Evolutionary conservation across 1,139 yeast genomes (phyloP).

Genomic region (Pichia inconspicua): DNA sequence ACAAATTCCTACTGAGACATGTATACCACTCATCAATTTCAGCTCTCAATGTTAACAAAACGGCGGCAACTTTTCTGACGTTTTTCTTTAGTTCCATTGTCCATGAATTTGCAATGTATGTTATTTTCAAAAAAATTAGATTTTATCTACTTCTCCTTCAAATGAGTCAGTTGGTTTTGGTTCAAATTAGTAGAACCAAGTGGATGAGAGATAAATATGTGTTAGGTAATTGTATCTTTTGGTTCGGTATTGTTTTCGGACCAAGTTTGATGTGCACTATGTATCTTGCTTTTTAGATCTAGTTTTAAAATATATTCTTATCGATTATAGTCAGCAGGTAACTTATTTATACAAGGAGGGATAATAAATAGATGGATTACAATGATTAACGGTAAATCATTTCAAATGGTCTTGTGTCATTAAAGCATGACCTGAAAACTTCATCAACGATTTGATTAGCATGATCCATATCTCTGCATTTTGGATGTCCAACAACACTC

Average conservation of each 20-base stretch:
- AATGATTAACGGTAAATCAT: conserved; percentile 56
- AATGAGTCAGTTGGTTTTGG: conserved; percentile 72
- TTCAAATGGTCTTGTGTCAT: conserved; percentile 94
- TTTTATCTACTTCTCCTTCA: conserved; percentile 76
- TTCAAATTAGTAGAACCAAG: conserved; percentile 44
- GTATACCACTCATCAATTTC: conserved; percentile 90
- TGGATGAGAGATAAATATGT: conserved; percentile 47
- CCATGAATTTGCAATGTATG: conserved; percentile 91
- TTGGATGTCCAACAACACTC: conserved; percentile 81
- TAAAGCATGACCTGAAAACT: conserved; percentile 90
- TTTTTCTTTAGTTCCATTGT: conserved; percentile 73
- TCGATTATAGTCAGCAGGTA: not conserved
- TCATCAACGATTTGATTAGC: conserved; percentile 77
- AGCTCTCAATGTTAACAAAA: conserved; percentile 57
- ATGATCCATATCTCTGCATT: conserved; percentile 59
- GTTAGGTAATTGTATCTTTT: conserved; percentile 75
- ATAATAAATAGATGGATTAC: not conserved
- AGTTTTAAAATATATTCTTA: not conserved
- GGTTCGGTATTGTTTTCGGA: conserved; percentile 88
- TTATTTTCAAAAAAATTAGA: conserved; percentile 69
- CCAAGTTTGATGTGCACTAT: conserved; percentile 85
- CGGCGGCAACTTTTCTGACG: conserved; percentile 69
- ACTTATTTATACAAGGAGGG: conserved; percentile 5
- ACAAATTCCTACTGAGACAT: conserved; percentile 78
- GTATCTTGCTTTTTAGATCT: conserved; percentile 61